Evolutionary conservation across 768 basidiomycete species (phyloP), one percentile per base, ranked within the genome.

Genomic region (Boletus reticulatus): DNA sequence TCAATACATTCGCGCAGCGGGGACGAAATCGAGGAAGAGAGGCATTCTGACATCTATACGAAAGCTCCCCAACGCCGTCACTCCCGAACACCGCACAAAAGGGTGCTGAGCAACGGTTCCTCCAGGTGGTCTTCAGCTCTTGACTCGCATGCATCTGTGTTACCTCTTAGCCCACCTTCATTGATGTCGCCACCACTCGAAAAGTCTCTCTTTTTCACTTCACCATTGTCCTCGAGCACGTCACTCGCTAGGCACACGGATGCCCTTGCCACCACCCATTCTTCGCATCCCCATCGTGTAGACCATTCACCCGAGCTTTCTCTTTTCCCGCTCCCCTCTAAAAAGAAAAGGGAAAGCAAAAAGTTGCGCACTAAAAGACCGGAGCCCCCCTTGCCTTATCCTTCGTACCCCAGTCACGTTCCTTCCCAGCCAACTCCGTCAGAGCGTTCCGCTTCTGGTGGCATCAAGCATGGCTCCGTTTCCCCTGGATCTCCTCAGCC

Each of bases 181-280:
- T 68, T 88, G 36, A 81, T 74, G 67, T 85, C 80, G 12, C 81
- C 82, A 1, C 77, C 80, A 1, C 73, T 88, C 52, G 79, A 84
- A 52, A 78, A 74, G 27, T 74, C 76, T 27, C 73, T 88, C 29
- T 83, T 80, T 61, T 87, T 88, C 59, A 77, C 78, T 1, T 66
- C 51, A 4, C 31, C 66, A 1, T 14, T 52, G 29, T 61, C 62
- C 14, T 59, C 60, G 27, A 59, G 56, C 5, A 22, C 29, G 7
- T 67, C 70, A 16, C 54, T 72, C 10, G 44, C 52, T 13, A 20
- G 54, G 10, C 45, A 43, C 20, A 42, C 31, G 59, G 24, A 52
- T 39, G 11, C 34, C 13, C 5, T 49, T 37, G 43, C 43, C 6
- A 6, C 36, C 24, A 29, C 43, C 14, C 27, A 27, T 52, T 38